Conservation (phyloP, 768 basidiomycete genomes). For the Lactarius pseudohatsudake region DNA sequence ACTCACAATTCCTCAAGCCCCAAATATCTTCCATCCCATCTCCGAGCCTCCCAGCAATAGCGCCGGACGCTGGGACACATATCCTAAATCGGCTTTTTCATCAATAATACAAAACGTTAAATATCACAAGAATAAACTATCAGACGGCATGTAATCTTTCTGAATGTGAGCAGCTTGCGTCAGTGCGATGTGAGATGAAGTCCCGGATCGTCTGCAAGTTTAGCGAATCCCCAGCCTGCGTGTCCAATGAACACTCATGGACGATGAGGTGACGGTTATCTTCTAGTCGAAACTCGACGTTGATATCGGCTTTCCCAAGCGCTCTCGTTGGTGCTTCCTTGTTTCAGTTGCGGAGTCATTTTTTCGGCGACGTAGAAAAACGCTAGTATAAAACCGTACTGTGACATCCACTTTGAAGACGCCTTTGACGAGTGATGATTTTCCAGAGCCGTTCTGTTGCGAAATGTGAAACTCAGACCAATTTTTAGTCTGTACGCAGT, state of each 20-base stretch:
- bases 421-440: constrained; percentile 13
- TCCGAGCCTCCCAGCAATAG: background rate
- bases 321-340: background rate
- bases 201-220: constrained; percentile 6
- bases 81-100: background rate
- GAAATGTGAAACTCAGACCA: background rate
- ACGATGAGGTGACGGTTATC: constrained; percentile 8
- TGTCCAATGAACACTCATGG: constrained; percentile 7
- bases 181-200: background rate
- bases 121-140: background rate
- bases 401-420: constrained; percentile 13
- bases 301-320: background rate
- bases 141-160: constrained; percentile 17
- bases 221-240: background rate
- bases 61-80: background rate
- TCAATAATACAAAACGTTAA: background rate
- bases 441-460: constrained; percentile 10
- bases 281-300: background rate
- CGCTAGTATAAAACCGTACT: background rate
- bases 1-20: background rate
- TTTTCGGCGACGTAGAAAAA: background rate
- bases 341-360: background rate
- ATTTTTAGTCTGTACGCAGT: too few species aligned
- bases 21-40: background rate
- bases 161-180: background rate